Evolutionary conservation across 2,329 filamentous ascomycete species (phyloP).

Genomic region (Colletotrichum sp.): DNA sequence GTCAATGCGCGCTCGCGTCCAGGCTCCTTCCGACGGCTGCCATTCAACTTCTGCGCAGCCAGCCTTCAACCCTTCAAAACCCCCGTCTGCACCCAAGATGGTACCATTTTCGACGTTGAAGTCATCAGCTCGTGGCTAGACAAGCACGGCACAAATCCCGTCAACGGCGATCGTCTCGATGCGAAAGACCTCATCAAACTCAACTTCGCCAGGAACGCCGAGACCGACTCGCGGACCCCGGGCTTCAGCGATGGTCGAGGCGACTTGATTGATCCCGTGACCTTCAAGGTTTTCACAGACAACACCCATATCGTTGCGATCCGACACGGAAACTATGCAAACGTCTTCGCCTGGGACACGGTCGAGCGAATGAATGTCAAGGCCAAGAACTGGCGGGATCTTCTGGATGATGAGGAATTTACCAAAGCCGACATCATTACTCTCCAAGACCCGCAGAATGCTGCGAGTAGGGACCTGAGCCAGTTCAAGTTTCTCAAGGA

Average conservation of each 20-base stretch:
- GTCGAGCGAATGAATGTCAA: slow-evolving; percentile 96
- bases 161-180: slow-evolving; percentile 80
- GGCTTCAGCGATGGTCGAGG: slow-evolving; percentile 61
- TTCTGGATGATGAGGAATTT: slow-evolving; percentile 88
- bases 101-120: slow-evolving; percentile 93
- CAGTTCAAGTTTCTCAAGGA: slow-evolving; percentile 90
- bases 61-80: slow-evolving; percentile 95
- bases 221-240: slow-evolving; percentile 55
- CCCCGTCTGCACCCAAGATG: slow-evolving; percentile 87
- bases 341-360: slow-evolving; percentile 97
- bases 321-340: slow-evolving; percentile 79
- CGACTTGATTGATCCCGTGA: slow-evolving; percentile 95
- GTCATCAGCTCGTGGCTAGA: slow-evolving; percentile 94
- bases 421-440: slow-evolving; percentile 92
- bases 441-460: slow-evolving; percentile 92
- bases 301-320: slow-evolving; percentile 97
- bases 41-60: slow-evolving; percentile 97
- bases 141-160: slow-evolving; percentile 91
- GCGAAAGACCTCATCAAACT: slow-evolving; percentile 87
- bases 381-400: slow-evolving; percentile 91
- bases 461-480: slow-evolving; percentile 81
- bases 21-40: slow-evolving; percentile 82
- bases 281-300: slow-evolving; percentile 96
- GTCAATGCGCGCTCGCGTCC: slow-evolving; percentile 59
- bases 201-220: slow-evolving; percentile 90